A percentile compares a stretch with the other conserved stretches of the same genome.
Evolutionary conservation across 176 grass and related monocot species (phyloP).

Genomic region (Hyparrhenia diplandra): DNA sequence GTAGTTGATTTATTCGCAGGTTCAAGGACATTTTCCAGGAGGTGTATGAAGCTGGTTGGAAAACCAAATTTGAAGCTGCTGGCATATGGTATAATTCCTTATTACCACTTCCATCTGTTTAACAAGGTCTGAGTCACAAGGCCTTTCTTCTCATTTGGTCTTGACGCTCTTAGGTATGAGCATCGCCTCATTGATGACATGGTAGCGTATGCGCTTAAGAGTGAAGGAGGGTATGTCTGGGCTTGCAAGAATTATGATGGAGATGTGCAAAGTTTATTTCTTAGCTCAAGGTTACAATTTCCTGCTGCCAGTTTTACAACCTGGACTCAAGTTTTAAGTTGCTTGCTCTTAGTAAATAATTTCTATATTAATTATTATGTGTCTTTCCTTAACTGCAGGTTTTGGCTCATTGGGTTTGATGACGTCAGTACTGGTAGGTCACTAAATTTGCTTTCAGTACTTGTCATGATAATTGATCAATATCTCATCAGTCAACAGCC

Average conservation of each 20-base stretch:
- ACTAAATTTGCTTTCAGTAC: neutral
- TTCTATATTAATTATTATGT: neutral
- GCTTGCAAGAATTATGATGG: conserved; percentile 99
- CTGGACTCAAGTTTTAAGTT: neutral
- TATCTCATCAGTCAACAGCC: neutral
- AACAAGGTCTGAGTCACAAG: neutral
- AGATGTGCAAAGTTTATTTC: conserved; percentile 89
- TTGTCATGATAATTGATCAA: neutral
- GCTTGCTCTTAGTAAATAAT: neutral
- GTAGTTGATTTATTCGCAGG: conserved; percentile 27
- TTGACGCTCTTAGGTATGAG: conserved; percentile 59
- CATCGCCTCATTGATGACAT: conserved; percentile 98
- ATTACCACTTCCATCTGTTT: neutral
- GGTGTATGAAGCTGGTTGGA: conserved; percentile 81
- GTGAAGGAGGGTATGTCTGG: conserved; percentile 95
- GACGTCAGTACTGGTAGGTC: conserved; percentile 26
- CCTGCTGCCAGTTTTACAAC: neutral
- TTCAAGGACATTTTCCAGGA: conserved; percentile 98
- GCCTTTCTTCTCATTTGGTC: neutral
- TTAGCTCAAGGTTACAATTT: conserved; percentile 66
- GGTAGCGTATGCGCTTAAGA: conserved; percentile 95
- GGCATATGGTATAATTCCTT: conserved; percentile 77
- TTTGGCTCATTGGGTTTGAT: conserved; percentile 28
- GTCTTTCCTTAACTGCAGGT: neutral
- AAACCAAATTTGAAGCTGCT: conserved; percentile 63